Conservation (phyloP, 2,329 filamentous ascomycete species). For the Aureobasidium namibiae region DNA sequence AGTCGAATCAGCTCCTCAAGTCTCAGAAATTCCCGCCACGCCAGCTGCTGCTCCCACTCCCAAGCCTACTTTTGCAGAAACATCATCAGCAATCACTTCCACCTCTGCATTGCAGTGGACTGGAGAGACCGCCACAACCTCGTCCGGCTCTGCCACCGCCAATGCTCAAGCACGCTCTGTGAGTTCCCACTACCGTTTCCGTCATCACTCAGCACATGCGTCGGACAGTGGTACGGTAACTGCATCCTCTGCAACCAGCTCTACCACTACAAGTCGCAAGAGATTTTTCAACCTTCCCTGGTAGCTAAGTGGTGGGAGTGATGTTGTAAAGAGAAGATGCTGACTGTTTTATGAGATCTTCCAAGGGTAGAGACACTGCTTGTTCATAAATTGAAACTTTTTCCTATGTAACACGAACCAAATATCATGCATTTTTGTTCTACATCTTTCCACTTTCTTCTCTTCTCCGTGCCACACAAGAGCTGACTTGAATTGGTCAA, state of each 20-base stretch:
- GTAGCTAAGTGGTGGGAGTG: background rate
- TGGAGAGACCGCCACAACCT: background rate
- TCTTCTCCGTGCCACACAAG: no score
- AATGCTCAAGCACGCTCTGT: slow-evolving; percentile 1
- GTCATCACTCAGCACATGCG: background rate
- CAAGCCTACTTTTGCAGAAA: background rate
- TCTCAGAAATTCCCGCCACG: background rate
- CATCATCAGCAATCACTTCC: background rate
- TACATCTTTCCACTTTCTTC: no score
- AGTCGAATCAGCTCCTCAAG: background rate
- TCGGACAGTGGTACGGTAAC: background rate
- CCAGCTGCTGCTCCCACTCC: slow-evolving; percentile 1
- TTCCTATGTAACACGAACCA: background rate
- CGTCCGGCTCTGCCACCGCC: background rate
- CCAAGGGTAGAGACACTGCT: background rate
- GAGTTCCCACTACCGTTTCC: slow-evolving; percentile 5
- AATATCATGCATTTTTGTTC: background rate
- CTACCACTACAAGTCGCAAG: background rate
- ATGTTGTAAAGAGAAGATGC: background rate
- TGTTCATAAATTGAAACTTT: background rate
- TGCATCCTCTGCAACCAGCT: background rate
- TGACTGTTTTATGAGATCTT: background rate
- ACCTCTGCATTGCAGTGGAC: slow-evolving; percentile 1
- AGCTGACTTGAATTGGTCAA: background rate
- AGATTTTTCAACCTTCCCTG: slow-evolving; percentile 7